Evolutionary conservation across 2,329 filamentous ascomycete genomes (phyloP).

Genomic region (Cladobotryum protrusum): DNA sequence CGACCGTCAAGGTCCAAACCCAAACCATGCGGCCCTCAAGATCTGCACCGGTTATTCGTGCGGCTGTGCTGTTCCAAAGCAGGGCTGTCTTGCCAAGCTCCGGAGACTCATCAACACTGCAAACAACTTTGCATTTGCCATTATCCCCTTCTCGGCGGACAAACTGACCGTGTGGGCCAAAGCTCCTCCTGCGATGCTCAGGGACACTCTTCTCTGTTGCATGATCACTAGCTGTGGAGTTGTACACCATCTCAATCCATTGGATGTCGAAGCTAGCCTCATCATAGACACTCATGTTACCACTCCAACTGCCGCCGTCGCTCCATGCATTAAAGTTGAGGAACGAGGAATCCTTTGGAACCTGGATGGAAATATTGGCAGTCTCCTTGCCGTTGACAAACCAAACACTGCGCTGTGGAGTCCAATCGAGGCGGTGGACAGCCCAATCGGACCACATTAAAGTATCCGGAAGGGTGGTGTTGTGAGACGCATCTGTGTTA

Average conservation of each 20-base stretch:
- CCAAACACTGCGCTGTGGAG: conserved; percentile 47
- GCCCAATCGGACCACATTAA: conserved; percentile 49
- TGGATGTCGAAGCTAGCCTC: conserved; percentile 53
- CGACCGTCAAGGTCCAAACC: conserved; percentile 8
- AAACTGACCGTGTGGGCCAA: conserved; percentile 26
- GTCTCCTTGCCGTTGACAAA: conserved; percentile 46
- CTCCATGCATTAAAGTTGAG: conserved; percentile 57
- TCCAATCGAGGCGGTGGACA: conserved; percentile 56
- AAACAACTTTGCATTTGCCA: conserved; percentile 22
- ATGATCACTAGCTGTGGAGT: conserved; percentile 27
- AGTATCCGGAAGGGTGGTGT: conserved; percentile 39
- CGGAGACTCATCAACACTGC: conserved; percentile 29
- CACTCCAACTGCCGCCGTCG: conserved; percentile 54
- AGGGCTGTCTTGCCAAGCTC: conserved; percentile 19
- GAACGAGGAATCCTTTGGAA: conserved; percentile 45
- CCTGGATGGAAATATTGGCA: conserved; percentile 48
- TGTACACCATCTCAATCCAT: conserved; percentile 58
- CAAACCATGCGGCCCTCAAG: not conserved
- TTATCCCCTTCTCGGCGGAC: conserved; percentile 22
- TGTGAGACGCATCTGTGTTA: conserved; percentile 40
- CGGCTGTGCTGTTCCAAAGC: conserved; percentile 21
- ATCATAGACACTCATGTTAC: conserved; percentile 47
- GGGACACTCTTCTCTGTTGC: not conserved
- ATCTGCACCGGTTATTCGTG: conserved; percentile 7
- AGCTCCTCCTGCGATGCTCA: not conserved